Conservation (phyloP, 352 stramenopile species). For the Phytophthora chlamydospora region DNA sequence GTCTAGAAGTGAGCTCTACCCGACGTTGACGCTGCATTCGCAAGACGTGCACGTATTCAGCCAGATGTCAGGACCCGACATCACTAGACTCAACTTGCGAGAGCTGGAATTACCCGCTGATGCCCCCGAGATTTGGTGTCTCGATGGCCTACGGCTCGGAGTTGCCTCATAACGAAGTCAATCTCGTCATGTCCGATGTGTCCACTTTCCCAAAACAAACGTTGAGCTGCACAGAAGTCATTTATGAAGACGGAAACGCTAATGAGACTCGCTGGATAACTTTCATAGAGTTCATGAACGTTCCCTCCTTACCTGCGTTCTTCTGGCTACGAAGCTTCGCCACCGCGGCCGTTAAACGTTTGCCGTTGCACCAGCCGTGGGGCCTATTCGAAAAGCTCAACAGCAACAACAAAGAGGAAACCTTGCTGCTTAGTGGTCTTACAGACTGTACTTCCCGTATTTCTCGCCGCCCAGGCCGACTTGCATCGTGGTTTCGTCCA, state of each 20-base stretch:
- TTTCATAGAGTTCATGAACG: conserved; percentile 9
- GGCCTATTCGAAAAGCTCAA: conserved; percentile 24
- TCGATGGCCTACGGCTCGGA: conserved; percentile 60
- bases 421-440: conserved; percentile 35
- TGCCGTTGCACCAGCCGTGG: conserved; percentile 9
- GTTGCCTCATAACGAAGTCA: conserved; percentile 26
- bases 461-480: conserved; percentile 85
- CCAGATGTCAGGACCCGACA: conserved; percentile 79
- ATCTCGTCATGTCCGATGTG: conserved; percentile 24
- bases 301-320: conserved; percentile 3
- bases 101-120: conserved; percentile 53
- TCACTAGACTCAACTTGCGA: conserved; percentile 54
- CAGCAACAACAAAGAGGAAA: conserved; percentile 17
- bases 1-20: conserved; percentile 72
- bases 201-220: conserved; percentile 24
- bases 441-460: conserved; percentile 91
- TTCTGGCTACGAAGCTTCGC: conserved; percentile 13
- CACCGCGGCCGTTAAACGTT: conserved; percentile 3
- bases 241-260: conserved; percentile 23
- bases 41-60: conserved; percentile 80
- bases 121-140: conserved; percentile 65
- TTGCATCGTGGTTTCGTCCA: conserved; percentile 91
- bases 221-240: conserved; percentile 29
- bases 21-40: conserved; percentile 85
- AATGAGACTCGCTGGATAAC: conserved; percentile 25